Base-by-base conservation (phyloP, 2,329 filamentous ascomycete species). In the Arachnomyces sp. region DNA sequence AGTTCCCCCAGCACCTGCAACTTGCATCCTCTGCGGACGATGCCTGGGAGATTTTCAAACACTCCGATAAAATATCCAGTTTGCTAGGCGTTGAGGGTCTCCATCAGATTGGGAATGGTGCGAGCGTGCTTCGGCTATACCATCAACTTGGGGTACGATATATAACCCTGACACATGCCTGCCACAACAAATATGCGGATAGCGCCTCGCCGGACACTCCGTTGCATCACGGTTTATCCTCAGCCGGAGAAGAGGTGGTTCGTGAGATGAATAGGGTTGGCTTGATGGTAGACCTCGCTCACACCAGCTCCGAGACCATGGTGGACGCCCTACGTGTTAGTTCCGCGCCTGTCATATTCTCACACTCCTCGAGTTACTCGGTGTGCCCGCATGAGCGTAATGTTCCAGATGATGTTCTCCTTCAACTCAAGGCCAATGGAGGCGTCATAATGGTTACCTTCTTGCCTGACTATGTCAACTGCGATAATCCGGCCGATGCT, bases 391-490 rank as follows among this genome's bases (percentile, higher is more conserved):
- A 95, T 62, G 86, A 88, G 7, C 78, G 90, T 28, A 96, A 96
- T 52, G 89, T 94, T 6, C 85, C 86, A 1, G 88, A 96, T 48
- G 76, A 89, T 41, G 78, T 95, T 11, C 69, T 96, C 6, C 66
- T 82, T 30, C 68, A 92, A 1, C 84, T 95, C 29, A 86, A 85
- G 60, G 61, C 77, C 52, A 78, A 74, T 2, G 77, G 82, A 46
- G 84, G 83, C 3, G 54, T 96, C 7, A 85, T 95, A 39, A 94
- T 95, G 87, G 78, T 95, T 46, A 95, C 94, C 60, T 93, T 95
- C 55, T 70, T 77, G 12, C 86, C 87, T 0, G 80, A 80, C 13
- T 95, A 95, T 59, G 78, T 95, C 45, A 85, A 82, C 18, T 95
- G 89, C 59, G 69, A 74, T 1, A 72, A 76, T 7, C 67, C 73